Conservation (phyloP, 139 green algal species). For the Micractinium conductrix region DNA sequence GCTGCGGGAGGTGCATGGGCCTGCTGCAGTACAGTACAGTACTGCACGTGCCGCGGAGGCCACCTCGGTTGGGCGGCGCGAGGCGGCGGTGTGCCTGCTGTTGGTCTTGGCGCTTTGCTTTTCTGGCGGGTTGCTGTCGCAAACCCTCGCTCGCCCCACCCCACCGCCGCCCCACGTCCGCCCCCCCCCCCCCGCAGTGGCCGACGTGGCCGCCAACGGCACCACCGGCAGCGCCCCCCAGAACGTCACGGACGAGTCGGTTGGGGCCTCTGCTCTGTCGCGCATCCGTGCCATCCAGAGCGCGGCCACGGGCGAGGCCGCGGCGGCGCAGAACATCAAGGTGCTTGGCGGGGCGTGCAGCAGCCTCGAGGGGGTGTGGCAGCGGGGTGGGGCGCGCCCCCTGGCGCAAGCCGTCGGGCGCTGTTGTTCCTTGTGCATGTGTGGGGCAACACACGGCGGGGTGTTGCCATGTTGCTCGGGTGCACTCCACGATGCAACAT, state of each 20-base stretch:
- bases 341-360: too few relatives aligned
- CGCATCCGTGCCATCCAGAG: slow-evolving; percentile 44
- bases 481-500: too few relatives aligned
- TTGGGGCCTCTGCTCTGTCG: slow-evolving; percentile 27
- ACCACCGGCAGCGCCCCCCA: neutral
- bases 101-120: too few relatives aligned
- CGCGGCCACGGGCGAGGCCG: neutral
- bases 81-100: too few relatives aligned
- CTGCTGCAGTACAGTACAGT: too few relatives aligned
- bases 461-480: too few relatives aligned
- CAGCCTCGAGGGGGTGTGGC: neutral
- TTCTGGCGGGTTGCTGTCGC: neutral
- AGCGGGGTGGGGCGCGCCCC: neutral
- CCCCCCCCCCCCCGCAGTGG: neutral
- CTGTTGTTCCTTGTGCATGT: too few relatives aligned
- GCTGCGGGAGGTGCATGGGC: too few relatives aligned
- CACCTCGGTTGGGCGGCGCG: neutral
- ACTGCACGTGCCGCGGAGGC: neutral
- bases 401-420: too few relatives aligned
- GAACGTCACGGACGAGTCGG: slow-evolving; percentile 8
- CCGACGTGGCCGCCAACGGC: slow-evolving; percentile 3
- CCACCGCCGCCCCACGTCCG: neutral
- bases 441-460: too few relatives aligned
- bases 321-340: slow-evolving; percentile 5
- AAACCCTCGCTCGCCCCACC: neutral